Percentiles rank a stretch among this genome's conserved stretches.
Evolutionary conservation across 2,329 filamentous ascomycete genomes (phyloP).

Genomic region (Trichoderma oligosporum): DNA sequence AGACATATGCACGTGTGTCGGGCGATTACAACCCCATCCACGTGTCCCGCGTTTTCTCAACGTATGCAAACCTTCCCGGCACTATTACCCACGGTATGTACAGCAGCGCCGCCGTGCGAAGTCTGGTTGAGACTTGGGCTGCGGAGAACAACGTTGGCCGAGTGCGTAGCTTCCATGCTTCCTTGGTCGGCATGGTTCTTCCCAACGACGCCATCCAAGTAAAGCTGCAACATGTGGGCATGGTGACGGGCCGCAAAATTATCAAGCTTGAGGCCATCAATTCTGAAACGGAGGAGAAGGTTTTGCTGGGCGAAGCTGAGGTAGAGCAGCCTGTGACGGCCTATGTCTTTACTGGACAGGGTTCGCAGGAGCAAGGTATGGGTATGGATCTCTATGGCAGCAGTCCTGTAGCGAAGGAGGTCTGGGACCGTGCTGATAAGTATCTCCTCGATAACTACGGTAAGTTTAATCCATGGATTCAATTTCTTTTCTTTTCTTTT

Average conservation of each 20-base stretch:
- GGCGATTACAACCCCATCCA: constrained; percentile 99
- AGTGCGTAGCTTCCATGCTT: constrained; percentile 95
- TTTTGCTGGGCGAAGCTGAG: constrained; percentile 90
- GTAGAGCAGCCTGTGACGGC: constrained; percentile 95
- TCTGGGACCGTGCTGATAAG: constrained; percentile 96
- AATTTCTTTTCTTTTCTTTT: not conserved
- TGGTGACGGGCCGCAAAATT: constrained; percentile 98
- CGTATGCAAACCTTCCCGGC: constrained; percentile 90
- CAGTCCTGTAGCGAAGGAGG: constrained; percentile 90
- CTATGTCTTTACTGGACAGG: constrained; percentile 97
- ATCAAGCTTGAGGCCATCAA: constrained; percentile 98
- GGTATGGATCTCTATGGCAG: constrained; percentile 97
- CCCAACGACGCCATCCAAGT: constrained; percentile 94
- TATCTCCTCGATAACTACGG: constrained; percentile 99
- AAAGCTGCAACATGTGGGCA: constrained; percentile 92
- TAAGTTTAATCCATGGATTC: constrained; percentile 40
- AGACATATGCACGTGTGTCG: constrained; percentile 95
- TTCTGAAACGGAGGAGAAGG: constrained; percentile 93
- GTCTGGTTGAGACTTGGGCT: constrained; percentile 96
- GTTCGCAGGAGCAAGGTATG: constrained; percentile 98
- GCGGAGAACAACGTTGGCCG: constrained; percentile 98
- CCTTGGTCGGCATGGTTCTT: constrained; percentile 96
- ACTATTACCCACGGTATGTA: constrained; percentile 99
- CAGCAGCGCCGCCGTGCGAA: constrained; percentile 92
- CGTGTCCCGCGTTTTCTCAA: constrained; percentile 93